A percentile compares a stretch with the other conserved stretches of the same genome.
Conservation (phyloP, 768 basidiomycete species). For the Chalciporus pseudorubinellus region DNA sequence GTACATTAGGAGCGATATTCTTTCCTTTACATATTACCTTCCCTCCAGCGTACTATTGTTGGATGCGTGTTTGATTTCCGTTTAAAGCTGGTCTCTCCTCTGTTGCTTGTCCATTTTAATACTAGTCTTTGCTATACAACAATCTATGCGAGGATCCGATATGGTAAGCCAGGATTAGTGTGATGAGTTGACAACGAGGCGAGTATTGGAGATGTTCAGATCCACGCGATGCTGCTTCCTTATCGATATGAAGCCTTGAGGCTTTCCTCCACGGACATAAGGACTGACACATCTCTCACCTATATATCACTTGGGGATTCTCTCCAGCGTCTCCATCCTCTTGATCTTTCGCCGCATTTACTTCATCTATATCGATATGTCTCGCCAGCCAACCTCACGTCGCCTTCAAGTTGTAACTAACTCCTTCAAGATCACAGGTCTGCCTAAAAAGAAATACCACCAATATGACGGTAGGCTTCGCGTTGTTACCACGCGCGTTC, state of each 20-base stretch:
- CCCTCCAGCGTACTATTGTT: conserved; percentile 18
- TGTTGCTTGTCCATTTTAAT: conserved; percentile 25
- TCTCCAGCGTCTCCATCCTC: background rate
- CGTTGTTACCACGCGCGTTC: conserved; percentile 2
- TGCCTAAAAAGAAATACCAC: conserved; percentile 26
- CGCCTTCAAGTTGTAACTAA: conserved; percentile 33
- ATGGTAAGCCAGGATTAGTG: background rate
- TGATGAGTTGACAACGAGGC: background rate
- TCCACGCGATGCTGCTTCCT: conserved; percentile 9
- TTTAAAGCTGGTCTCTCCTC: conserved; percentile 4
- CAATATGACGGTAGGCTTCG: conserved; percentile 34
- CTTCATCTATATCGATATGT: conserved; percentile 18
- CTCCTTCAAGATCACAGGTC: conserved; percentile 28
- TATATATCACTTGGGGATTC: background rate
- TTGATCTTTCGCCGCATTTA: background rate
- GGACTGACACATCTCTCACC: background rate
- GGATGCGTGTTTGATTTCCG: conserved; percentile 1
- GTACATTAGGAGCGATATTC: conserved; percentile 34
- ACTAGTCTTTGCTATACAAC: conserved; percentile 10
- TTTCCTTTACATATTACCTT: conserved; percentile 34
- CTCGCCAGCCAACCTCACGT: conserved; percentile 14
- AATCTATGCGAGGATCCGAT: background rate
- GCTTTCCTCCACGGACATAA: background rate
- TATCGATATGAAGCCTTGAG: background rate
- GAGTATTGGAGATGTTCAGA: background rate